Evolutionary conservation across 108 stramenopile genomes (phyloP).

Genomic region (Pseudonitzschia multiseries): DNA sequence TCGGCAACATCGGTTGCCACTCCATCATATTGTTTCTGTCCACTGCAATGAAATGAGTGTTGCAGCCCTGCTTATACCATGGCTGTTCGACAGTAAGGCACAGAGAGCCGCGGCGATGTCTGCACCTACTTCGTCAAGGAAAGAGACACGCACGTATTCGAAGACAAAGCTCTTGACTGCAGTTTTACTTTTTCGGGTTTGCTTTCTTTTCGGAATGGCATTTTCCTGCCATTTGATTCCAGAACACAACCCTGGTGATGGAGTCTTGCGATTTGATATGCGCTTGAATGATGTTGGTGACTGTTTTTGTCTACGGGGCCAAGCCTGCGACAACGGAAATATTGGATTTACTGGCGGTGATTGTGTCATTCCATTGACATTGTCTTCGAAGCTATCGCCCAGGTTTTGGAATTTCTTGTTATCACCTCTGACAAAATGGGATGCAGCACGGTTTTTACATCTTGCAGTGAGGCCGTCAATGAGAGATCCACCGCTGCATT

Average conservation of each 20-base stretch:
- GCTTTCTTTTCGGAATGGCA: conserved; percentile 53
- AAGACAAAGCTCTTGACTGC: background rate
- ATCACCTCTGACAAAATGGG: conserved; percentile 80
- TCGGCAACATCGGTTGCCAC: too few species aligned
- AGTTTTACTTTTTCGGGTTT: conserved; percentile 38
- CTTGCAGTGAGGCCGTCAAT: conserved; percentile 53
- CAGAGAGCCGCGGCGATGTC: background rate
- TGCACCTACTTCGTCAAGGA: background rate
- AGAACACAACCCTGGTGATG: conserved; percentile 54
- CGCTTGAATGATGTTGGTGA: conserved; percentile 30
- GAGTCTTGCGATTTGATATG: conserved; percentile 58
- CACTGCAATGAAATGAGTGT: background rate
- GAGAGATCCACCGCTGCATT: conserved; percentile 40
- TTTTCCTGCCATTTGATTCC: conserved; percentile 48
- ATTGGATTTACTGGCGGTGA: background rate
- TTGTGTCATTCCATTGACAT: background rate
- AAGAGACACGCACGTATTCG: background rate
- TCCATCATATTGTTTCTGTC: too few species aligned
- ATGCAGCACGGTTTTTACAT: conserved; percentile 75
- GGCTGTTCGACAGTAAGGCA: background rate
- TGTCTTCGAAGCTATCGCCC: background rate
- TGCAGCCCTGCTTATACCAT: background rate
- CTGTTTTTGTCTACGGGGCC: conserved; percentile 63
- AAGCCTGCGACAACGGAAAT: conserved; percentile 44
- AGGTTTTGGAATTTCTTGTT: conserved; percentile 53